Evolutionary conservation across 306 rosid species (phyloP).

Genomic region (Cercis canadensis): DNA sequence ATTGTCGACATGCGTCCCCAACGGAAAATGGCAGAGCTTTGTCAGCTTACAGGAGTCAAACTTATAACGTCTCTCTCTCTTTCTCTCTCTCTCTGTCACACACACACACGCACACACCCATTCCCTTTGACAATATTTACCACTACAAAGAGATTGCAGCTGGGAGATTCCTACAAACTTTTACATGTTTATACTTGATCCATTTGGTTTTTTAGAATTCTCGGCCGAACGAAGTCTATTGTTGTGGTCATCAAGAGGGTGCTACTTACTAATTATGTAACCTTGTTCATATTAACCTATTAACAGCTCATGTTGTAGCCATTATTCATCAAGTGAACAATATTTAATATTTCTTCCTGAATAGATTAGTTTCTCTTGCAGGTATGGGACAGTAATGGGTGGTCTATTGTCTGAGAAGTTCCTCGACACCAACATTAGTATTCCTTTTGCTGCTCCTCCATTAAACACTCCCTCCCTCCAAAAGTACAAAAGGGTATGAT

Average conservation of each 20-base stretch:
- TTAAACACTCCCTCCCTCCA: constrained; percentile 94
- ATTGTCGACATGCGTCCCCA: constrained; percentile 96
- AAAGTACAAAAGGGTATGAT: constrained; percentile 86
- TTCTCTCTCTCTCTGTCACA: constrained; percentile 35
- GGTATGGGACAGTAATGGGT: constrained; percentile 97
- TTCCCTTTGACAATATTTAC: too few species aligned
- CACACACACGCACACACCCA: not conserved
- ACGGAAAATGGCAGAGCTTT: constrained; percentile 89
- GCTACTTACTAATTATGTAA: too few species aligned
- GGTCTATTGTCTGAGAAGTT: constrained; percentile 93
- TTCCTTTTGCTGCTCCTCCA: constrained; percentile 90
- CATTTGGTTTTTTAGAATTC: not conserved
- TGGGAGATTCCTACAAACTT: too few species aligned
- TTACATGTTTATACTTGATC: not conserved
- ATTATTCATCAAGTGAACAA: not conserved
- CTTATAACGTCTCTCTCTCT: constrained; percentile 79
- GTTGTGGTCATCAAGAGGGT: not conserved
- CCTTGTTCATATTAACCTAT: not conserved
- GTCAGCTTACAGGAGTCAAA: constrained; percentile 91
- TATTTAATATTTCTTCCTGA: constrained; percentile 12
- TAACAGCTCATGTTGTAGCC: not conserved
- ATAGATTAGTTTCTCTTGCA: constrained; percentile 49
- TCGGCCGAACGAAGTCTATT: constrained; percentile 1
- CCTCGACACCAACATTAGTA: constrained; percentile 79
- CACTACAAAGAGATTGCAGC: too few species aligned